A percentile compares a stretch with the other conserved stretches of the same genome.
Evolutionary conservation across 2,329 filamentous ascomycete genomes (phyloP).

Genomic region (Bipolaris zeicola): DNA sequence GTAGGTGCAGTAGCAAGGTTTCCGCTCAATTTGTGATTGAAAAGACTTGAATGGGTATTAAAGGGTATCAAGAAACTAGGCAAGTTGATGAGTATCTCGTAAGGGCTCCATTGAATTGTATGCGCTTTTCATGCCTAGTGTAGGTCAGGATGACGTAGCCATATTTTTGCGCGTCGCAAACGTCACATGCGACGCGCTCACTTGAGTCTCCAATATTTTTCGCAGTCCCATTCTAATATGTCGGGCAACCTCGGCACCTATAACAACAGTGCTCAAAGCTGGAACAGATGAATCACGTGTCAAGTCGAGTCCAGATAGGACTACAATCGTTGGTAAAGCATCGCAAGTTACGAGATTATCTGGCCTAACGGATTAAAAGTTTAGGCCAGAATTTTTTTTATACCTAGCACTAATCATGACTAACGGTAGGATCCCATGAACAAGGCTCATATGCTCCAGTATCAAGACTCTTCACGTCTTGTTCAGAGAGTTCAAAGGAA

Average conservation of each 20-base stretch:
- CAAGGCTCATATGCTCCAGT: conserved; percentile 63
- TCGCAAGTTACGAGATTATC: no score
- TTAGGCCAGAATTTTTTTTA: neutral
- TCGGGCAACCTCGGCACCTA: neutral
- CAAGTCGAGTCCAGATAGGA: neutral
- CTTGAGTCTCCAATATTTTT: neutral
- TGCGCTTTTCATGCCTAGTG: neutral
- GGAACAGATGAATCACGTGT: neutral
- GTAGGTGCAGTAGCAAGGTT: neutral
- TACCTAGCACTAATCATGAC: conserved; percentile 40
- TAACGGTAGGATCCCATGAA: conserved; percentile 63
- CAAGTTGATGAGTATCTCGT: neutral
- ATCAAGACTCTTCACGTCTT: conserved; percentile 63
- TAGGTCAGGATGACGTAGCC: conserved; percentile 21
- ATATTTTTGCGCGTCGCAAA: neutral
- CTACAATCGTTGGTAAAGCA: neutral
- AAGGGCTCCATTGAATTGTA: neutral
- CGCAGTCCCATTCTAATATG: no score
- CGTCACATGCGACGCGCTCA: conserved; percentile 8
- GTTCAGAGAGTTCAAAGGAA: conserved; percentile 63
- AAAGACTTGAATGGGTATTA: neutral
- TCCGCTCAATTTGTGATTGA: no score
- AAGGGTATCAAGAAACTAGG: neutral
- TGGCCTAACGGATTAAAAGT: neutral
- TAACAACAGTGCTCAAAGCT: neutral